Conservation (phyloP, 2,329 filamentous ascomycete genomes). For the Fusarium oxysporum region DNA sequence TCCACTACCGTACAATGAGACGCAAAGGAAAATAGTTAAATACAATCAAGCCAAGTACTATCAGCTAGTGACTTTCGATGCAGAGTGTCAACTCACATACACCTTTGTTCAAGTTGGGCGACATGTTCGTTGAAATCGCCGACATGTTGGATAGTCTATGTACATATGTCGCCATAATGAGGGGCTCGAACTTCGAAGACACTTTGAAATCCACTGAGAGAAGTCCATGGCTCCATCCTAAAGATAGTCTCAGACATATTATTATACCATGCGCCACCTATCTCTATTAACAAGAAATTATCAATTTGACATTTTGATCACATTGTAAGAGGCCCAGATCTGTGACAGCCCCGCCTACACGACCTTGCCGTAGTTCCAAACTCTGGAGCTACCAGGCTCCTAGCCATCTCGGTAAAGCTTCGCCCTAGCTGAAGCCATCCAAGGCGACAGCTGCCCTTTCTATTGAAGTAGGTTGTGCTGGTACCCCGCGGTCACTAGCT, state of each 20-base stretch:
- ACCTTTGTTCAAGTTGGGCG: neutral
- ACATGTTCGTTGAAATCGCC: neutral
- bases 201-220: neutral
- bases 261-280: neutral
- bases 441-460: neutral
- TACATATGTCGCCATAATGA: slow-evolving; percentile 7
- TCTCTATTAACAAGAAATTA: neutral
- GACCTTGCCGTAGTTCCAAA: neutral
- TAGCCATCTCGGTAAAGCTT: neutral
- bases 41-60: slow-evolving; percentile 25
- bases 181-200: neutral
- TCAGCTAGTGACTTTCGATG: neutral
- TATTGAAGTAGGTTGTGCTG: slow-evolving; percentile 1
- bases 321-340: neutral
- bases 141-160: neutral
- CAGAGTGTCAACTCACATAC: neutral
- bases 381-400: neutral
- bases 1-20: neutral
- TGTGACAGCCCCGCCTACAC: neutral
- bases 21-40: slow-evolving; percentile 29
- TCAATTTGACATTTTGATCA: neutral
- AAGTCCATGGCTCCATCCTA: slow-evolving; percentile 3
- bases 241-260: slow-evolving; percentile 6
- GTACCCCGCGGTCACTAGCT: slow-evolving; percentile 43
- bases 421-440: neutral